Evolutionary conservation across 2,329 filamentous ascomycete genomes (phyloP), one percentile per base, ranked within the genome.

Genomic region (Colletotrichum trifolii): DNA sequence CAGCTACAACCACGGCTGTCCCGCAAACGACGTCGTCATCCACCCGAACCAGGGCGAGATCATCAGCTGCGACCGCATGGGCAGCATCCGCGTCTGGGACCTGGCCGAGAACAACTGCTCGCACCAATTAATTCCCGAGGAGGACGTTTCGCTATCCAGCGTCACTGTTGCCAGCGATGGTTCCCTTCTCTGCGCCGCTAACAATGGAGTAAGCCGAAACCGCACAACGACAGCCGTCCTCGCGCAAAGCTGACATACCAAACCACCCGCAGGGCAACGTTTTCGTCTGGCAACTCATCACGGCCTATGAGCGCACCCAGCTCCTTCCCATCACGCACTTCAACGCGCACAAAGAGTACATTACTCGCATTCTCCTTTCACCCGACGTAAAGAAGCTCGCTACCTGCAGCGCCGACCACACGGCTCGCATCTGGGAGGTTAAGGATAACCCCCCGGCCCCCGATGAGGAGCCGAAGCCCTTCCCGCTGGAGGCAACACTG

Each of bases 21-120:
- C 96, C 0, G 96, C 95, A 56, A 99, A 97, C 74, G 96, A 99
- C 77, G 96, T 99, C 8, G 96, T 98, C n/a, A 99, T 99, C 61
- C 96, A 99, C 77, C 96, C 96, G 0, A 99, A 99, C 75, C 96
- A 99, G 81, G 96, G 95, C 66, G 96, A 99, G 81, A 91, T 99
- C 67, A 97, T 99, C 74, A 97, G 93, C 76, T 97, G 95, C 76
- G 96, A 99, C 76, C 89, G 95, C 39, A 90, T 91, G 52, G 96
- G 96, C 52, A 97, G 94, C 76, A 93, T 99, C 66, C 86, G 95
- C 45, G 92, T 99, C 68, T 99, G 96, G 96, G 96, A 99, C 74
- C 79, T 99, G 61, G 94, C 94, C 8, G 94, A 98, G 85, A 98
- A 97, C 76, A 96, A 94, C 73, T 99, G 96, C 82, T 94, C 92